phyloP scores from a whole-genome alignment of 345 rosid genomes.

The Aurinia saxatilis region DNA sequence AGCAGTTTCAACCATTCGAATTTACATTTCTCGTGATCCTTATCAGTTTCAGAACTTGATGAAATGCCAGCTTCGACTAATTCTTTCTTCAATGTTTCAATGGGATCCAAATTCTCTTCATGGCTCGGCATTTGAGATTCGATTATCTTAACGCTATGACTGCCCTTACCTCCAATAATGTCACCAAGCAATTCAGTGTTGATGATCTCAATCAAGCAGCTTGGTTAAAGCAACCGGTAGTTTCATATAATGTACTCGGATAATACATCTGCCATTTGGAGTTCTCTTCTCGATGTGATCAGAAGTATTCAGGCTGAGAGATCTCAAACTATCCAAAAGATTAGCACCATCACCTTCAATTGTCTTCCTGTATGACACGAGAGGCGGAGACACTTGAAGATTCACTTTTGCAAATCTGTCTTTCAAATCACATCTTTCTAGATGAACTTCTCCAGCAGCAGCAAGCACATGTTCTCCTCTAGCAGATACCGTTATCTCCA shows the following conservation, averaged over 20 bases:
- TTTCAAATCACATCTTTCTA: slow-evolving; percentile 85
- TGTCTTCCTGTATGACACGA: slow-evolving; percentile 84
- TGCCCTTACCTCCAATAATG: slow-evolving; percentile 55
- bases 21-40: slow-evolving; percentile 58
- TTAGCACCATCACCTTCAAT: slow-evolving; percentile 60
- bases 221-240: slow-evolving; percentile 68
- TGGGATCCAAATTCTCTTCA: slow-evolving; percentile 43
- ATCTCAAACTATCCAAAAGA: slow-evolving; percentile 55
- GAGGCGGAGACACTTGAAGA: slow-evolving; percentile 81
- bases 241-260: slow-evolving; percentile 73
- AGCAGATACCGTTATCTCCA: slow-evolving; percentile 81
- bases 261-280: slow-evolving; percentile 64
- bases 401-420: slow-evolving; percentile 89
- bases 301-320: slow-evolving; percentile 36
- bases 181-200: slow-evolving; percentile 63
- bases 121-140: slow-evolving; percentile 34
- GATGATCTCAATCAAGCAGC: slow-evolving; percentile 81
- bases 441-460: slow-evolving; percentile 96
- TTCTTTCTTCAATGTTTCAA: slow-evolving; percentile 44
- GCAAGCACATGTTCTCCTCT: slow-evolving; percentile 92
- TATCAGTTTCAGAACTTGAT: slow-evolving; percentile 42
- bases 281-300: slow-evolving; percentile 73
- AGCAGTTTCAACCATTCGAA: slow-evolving; percentile 62
- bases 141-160: slow-evolving; percentile 40
- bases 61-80: slow-evolving; percentile 53